Conservation (phyloP, 1,284 basidiomycete genomes). For the Tilletiaria anomala region DNA sequence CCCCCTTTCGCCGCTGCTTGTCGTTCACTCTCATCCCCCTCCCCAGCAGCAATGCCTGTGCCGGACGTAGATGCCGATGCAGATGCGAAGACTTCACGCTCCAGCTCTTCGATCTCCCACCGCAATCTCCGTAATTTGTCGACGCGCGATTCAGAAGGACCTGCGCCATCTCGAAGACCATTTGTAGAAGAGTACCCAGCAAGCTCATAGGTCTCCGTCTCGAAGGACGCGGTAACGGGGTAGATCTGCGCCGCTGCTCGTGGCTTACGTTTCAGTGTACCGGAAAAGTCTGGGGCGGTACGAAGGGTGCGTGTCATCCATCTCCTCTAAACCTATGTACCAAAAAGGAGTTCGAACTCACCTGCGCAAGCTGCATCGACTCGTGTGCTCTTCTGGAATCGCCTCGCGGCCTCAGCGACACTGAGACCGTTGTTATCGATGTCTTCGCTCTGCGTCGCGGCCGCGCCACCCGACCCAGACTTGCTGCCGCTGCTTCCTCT, state of each 20-base stretch:
- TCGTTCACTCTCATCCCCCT: no score
- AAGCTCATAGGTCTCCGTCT: conserved; percentile 6
- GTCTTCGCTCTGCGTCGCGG: no score
- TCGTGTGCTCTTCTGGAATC: conserved; percentile 4
- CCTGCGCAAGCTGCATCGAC: conserved; percentile 2
- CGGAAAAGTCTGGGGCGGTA: conserved; percentile 1
- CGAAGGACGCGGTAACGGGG: conserved; percentile 2
- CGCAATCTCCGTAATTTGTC: no score
- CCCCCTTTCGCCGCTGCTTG: no score
- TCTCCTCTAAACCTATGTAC: not conserved
- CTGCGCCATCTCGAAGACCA: no score
- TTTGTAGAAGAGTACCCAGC: conserved; percentile 1
- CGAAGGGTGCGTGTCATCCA: not conserved
- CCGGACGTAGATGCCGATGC: no score
- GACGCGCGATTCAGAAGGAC: no score
- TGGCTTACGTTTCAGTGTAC: not conserved
- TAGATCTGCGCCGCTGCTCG: not conserved
- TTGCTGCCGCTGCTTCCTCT: not conserved
- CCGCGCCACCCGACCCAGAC: no score
- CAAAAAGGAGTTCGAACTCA: not conserved
- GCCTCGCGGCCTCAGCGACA: conserved; percentile 2
- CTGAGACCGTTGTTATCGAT: conserved; percentile 1
- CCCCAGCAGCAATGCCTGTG: no score
- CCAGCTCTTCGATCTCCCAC: no score
- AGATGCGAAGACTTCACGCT: no score